phyloP scores from a whole-genome alignment of 2,329 filamentous ascomycete genomes.

The Podosphaera xanthii region DNA sequence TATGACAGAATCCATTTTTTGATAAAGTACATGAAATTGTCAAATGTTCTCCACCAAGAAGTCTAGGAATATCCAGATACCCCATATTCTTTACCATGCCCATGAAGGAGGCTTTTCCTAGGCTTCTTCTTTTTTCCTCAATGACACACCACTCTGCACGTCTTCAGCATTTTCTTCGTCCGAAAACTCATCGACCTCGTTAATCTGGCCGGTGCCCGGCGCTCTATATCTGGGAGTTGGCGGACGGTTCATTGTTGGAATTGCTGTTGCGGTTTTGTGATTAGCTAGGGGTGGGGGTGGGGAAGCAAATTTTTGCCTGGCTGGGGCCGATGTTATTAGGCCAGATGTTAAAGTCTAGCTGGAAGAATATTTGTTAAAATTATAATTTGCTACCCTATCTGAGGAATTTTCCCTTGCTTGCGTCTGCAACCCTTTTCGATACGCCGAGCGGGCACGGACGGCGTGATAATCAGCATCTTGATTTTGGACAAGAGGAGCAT shows the following conservation, averaged over 20 bases:
- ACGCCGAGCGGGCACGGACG: background rate
- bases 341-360: background rate
- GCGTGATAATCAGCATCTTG: background rate
- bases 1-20: background rate
- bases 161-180: background rate
- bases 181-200: background rate
- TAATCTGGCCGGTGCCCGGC: background rate
- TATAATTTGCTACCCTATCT: too few relatives aligned
- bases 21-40: background rate
- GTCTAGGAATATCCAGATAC: background rate
- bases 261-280: background rate
- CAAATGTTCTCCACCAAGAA: background rate
- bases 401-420: too few relatives aligned
- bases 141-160: too few relatives aligned
- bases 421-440: background rate
- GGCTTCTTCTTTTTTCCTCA: background rate
- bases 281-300: background rate
- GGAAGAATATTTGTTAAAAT: too few relatives aligned
- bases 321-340: background rate
- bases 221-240: background rate
- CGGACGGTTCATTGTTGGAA: background rate
- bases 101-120: background rate
- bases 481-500: background rate
- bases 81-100: background rate
- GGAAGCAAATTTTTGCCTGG: background rate